Percentiles rank a stretch among this genome's conserved stretches.
These are phyloP conservation scores for Isabelozyma rhagii DNA, from an alignment of 805 yeast species.

Conservation along the genomic window DNA sequence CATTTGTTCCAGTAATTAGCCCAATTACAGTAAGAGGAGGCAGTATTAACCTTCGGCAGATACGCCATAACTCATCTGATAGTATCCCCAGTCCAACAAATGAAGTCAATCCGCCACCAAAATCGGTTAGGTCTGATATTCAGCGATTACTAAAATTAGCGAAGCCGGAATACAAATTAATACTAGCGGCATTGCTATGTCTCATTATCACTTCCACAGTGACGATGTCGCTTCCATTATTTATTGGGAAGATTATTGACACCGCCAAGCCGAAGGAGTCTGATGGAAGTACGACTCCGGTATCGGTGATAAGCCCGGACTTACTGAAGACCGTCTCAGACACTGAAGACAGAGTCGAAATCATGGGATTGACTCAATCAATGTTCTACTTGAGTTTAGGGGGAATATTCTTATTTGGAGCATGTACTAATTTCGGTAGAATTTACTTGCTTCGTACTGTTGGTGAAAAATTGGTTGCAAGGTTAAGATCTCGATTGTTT, in stretches of 20 bases:
- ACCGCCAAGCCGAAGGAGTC: slow-evolving; percentile 42
- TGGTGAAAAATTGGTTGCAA: slow-evolving; percentile 85
- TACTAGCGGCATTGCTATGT: slow-evolving; percentile 55
- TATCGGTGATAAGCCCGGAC: slow-evolving; percentile 15
- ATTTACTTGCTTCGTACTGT: slow-evolving; percentile 70
- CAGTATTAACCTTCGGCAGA: no score
- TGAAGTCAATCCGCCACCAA: no score
- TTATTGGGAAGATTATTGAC: slow-evolving; percentile 85
- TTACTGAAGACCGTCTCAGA: not conserved
- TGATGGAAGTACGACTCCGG: slow-evolving; percentile 7
- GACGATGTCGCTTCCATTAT: slow-evolving; percentile 75
- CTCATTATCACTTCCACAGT: slow-evolving; percentile 72
- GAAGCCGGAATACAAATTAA: slow-evolving; percentile 50
- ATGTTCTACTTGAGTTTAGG: slow-evolving; percentile 64
- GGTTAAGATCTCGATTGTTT: slow-evolving; percentile 74
- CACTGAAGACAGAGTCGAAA: not conserved
- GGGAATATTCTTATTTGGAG: slow-evolving; percentile 66
- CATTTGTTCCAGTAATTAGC: no score
- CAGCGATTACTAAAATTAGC: slow-evolving; percentile 16
- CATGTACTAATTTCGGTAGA: slow-evolving; percentile 77
- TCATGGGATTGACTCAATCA: slow-evolving; percentile 57
- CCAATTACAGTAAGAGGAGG: no score
- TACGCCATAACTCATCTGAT: no score
- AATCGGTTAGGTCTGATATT: no score
- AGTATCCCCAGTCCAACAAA: no score